phyloP scores from a whole-genome alignment of 2,329 filamentous ascomycete genomes.

The Chrysoporthe puriensis region DNA sequence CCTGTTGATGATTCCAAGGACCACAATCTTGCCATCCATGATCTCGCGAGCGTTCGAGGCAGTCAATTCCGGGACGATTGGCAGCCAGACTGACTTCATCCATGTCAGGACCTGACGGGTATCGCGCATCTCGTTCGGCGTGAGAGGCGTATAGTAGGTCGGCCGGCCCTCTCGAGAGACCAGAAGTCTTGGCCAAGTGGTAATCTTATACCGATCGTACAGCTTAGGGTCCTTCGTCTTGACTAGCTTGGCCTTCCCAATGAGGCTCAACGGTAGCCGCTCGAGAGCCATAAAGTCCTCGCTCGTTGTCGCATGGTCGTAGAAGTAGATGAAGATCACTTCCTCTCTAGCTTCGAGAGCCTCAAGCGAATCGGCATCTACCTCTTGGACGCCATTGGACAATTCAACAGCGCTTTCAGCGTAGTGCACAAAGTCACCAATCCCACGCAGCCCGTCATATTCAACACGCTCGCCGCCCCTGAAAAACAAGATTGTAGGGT shows the following conservation, averaged over 20 bases:
- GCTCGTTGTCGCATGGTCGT: slow-evolving; percentile 89
- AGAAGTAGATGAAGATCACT: slow-evolving; percentile 97
- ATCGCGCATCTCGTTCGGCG: slow-evolving; percentile 91
- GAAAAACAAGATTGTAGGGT: slow-evolving; percentile 92
- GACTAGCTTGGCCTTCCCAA: slow-evolving; percentile 85
- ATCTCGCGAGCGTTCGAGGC: slow-evolving; percentile 90
- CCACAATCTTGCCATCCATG: slow-evolving; percentile 94
- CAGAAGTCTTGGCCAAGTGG: slow-evolving; percentile 91
- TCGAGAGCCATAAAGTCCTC: slow-evolving; percentile 93
- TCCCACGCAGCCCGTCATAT: slow-evolving; percentile 86
- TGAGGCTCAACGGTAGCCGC: slow-evolving; percentile 81
- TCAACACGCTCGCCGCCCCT: slow-evolving; percentile 88
- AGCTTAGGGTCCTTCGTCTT: slow-evolving; percentile 83
- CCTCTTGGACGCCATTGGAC: slow-evolving; percentile 76
- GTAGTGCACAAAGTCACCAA: slow-evolving; percentile 88
- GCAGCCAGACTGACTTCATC: slow-evolving; percentile 97
- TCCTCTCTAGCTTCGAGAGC: slow-evolving; percentile 90
- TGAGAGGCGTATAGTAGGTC: slow-evolving; percentile 85
- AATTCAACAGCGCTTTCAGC: slow-evolving; percentile 84
- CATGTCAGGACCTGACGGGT: slow-evolving; percentile 78
- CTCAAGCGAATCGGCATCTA: slow-evolving; percentile 76
- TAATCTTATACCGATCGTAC: slow-evolving; percentile 87
- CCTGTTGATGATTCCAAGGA: slow-evolving; percentile 84
- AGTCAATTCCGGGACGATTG: slow-evolving; percentile 91
- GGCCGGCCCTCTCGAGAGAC: slow-evolving; percentile 88